phyloP scores from a whole-genome alignment of 1,139 yeast species.

The Geotrichum australiense region DNA sequence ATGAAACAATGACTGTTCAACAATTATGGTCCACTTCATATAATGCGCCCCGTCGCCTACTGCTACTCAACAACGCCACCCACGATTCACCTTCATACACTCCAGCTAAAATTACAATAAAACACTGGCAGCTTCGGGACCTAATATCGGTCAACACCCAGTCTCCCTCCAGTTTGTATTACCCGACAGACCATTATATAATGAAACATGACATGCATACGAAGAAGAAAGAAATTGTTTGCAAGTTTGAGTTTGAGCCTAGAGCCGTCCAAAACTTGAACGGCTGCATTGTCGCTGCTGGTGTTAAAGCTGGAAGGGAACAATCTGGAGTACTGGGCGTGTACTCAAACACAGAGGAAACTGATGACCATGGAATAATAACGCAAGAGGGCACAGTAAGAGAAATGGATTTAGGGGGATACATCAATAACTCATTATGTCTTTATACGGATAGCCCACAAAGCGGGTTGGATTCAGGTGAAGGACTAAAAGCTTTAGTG shows the following conservation, averaged over 20 bases:
- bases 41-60: slow-evolving; percentile 18
- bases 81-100: slow-evolving; percentile 22
- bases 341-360: too few species aligned
- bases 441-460: slow-evolving; percentile 38
- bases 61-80: slow-evolving; percentile 22
- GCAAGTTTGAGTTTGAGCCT: slow-evolving; percentile 54
- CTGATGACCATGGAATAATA: too few species aligned
- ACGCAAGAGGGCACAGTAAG: slow-evolving; percentile 41
- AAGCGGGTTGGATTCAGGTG: slow-evolving; percentile 1
- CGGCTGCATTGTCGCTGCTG: slow-evolving; percentile 63
- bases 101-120: slow-evolving; percentile 27
- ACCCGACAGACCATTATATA: slow-evolving; percentile 44
- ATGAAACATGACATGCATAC: slow-evolving; percentile 34
- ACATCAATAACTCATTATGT: slow-evolving; percentile 78
- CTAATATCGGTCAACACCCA: slow-evolving; percentile 47
- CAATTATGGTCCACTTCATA: slow-evolving; percentile 16
- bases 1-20: slow-evolving; percentile 2
- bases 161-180: slow-evolving; percentile 37
- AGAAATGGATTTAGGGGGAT: slow-evolving; percentile 56
- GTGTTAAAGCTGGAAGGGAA: slow-evolving; percentile 42
- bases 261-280: slow-evolving; percentile 59
- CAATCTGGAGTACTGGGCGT: slow-evolving; percentile 21
- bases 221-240: slow-evolving; percentile 31
- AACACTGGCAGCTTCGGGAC: slow-evolving; percentile 86
- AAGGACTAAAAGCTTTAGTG: slow-evolving; percentile 42